These are phyloP conservation scores for Olyra latifolia DNA, from an alignment of 176 grass and related monocot species.

Conservation along the genomic window DNA sequence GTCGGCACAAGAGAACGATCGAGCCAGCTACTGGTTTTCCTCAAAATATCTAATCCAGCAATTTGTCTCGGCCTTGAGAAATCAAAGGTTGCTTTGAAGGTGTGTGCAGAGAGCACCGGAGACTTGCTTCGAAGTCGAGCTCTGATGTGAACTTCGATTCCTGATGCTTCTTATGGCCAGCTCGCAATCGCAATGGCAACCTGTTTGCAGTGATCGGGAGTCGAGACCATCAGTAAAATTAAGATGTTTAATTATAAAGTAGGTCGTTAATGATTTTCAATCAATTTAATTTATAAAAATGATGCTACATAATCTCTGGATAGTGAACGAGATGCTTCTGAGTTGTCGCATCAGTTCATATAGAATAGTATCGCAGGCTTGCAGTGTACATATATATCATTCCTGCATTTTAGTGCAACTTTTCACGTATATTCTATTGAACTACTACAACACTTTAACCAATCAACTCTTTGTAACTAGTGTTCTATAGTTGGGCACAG, in stretches of 20 bases:
- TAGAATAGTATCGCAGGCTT: neutral
- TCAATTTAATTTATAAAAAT: neutral
- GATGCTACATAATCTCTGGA: no score
- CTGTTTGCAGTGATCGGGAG: neutral
- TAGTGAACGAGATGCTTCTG: no score
- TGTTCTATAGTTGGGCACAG: no score
- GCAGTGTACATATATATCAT: neutral
- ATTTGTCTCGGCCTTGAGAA: slow-evolving; percentile 14
- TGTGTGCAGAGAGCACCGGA: neutral
- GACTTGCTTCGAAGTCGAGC: neutral
- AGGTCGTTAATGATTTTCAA: neutral
- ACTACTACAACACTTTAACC: no score
- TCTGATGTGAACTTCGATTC: neutral
- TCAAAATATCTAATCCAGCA: neutral
- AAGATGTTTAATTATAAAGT: neutral
- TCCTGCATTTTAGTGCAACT: no score
- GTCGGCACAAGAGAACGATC: slow-evolving; percentile 2
- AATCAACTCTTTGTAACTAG: no score
- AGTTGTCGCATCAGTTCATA: neutral
- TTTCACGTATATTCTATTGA: no score
- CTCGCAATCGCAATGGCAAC: neutral
- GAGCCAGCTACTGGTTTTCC: neutral
- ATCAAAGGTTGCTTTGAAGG: neutral
- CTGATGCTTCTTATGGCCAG: neutral
- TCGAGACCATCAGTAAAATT: no score